Percentiles rank a stretch among this genome's conserved stretches.
Conservation (phyloP, 2,329 filamentous ascomycete species). For the Coccinonectria pachysandricola region DNA sequence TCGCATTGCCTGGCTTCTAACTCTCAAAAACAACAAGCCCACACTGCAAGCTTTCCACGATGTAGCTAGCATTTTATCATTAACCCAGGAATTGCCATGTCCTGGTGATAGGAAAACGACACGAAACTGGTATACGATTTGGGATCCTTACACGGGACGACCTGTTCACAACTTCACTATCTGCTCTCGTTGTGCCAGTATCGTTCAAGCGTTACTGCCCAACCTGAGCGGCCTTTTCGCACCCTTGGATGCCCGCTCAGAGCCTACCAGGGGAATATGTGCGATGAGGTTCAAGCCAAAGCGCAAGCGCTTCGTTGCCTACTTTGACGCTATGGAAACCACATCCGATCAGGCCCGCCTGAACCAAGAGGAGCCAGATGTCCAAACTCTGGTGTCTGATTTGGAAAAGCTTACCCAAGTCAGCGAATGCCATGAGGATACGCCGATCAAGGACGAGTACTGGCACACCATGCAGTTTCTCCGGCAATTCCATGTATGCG, state of each 20-base stretch:
- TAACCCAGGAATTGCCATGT: conserved; percentile 45
- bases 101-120: conserved; percentile 42
- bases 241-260: conserved; percentile 34
- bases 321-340: conserved; percentile 51
- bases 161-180: conserved; percentile 63
- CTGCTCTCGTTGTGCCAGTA: conserved; percentile 64
- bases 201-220: conserved; percentile 64
- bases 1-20: conserved; percentile 74
- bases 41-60: conserved; percentile 61
- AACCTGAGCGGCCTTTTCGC: conserved; percentile 58
- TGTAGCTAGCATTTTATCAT: conserved; percentile 47
- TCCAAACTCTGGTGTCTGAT: conserved; percentile 52
- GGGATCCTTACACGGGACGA: conserved; percentile 53
- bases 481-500: conserved; percentile 73
- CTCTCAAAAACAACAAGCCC: conserved; percentile 55
- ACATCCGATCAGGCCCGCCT: conserved; percentile 40
- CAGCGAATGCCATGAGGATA: conserved; percentile 56
- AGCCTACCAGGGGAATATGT: conserved; percentile 48
- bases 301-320: conserved; percentile 44
- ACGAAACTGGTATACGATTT: conserved; percentile 66
- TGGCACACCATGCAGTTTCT: conserved; percentile 74
- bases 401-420: conserved; percentile 47
- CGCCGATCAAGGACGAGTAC: conserved; percentile 46
- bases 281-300: conserved; percentile 51
- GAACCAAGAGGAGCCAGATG: conserved; percentile 39